A percentile compares a stretch with the other conserved stretches of the same genome.
These are phyloP conservation scores for Gossypium ekmanianum DNA, from an alignment of 345 rosid genomes.

Conservation along the genomic window DNA sequence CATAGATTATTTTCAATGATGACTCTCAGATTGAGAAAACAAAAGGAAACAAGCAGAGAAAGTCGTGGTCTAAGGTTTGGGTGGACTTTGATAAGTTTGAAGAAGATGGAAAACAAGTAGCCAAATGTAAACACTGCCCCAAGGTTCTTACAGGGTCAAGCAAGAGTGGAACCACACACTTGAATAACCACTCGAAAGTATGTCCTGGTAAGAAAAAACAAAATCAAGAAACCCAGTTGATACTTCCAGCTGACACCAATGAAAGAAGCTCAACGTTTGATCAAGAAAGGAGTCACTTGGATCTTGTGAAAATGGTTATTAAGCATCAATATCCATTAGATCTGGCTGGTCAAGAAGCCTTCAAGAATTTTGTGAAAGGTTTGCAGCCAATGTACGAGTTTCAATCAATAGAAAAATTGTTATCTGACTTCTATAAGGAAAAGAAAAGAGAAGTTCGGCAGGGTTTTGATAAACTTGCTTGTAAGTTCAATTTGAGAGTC, in stretches of 20 bases:
- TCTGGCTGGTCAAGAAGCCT: not conserved
- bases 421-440: not conserved
- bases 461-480: not conserved
- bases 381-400: not conserved
- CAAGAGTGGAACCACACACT: too few species aligned
- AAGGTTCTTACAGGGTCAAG: too few species aligned
- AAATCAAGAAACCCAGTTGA: not conserved
- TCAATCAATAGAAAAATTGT: not conserved
- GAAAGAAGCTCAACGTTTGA: too few species aligned
- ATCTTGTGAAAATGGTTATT: not conserved
- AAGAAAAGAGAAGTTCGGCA: too few species aligned
- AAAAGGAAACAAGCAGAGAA: not conserved
- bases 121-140: too few species aligned
- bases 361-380: not conserved
- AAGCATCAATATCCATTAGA: not conserved
- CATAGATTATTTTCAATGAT: too few species aligned
- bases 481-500: not conserved
- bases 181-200: not conserved
- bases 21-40: too few species aligned
- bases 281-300: not conserved
- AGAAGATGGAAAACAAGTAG: too few species aligned
- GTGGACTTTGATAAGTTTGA: too few species aligned
- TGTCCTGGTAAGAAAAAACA: not conserved
- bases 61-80: too few species aligned
- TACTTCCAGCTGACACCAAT: too few species aligned